Base-by-base conservation (phyloP, 2,329 filamentous ascomycete species). In the Xylaria sp. region DNA sequence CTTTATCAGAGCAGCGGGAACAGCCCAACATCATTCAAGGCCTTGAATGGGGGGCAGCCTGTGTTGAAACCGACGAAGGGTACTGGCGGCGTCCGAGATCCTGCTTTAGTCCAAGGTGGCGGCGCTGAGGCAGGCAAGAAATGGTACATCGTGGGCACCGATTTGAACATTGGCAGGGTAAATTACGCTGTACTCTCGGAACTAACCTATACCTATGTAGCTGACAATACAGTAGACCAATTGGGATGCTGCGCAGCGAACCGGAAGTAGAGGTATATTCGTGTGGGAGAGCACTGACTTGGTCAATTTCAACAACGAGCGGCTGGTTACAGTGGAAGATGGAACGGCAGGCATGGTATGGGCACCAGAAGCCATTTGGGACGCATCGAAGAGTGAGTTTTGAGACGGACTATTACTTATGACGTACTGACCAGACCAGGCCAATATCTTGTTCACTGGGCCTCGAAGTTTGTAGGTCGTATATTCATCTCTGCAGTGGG, bases 331-430 rank as follows among this genome's bases (percentile, higher is more conserved):
- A 0, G 85, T 87, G 11, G 85, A 87, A 69, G 81, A 85, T 63
- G 74, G 75, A n/a, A 83, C 80, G 3, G 86, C 84, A 0, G 86
- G 85, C 3, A 87, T 87, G 85, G 84, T 86, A 0, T 88, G 86
- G 86, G 86, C 85, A 0, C 86, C 86, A 0, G 83, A 84, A 57
- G 85, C 85, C 0, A 82, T 87, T 58, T 87, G 82, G 81, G 84
- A 87, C 68, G 76, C 79, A 0, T 74, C 76, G 1, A 81, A 82
- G 71, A 74, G 79, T 78, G 57, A 69, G 74, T 51, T 22, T 53
- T 47, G 27, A 20, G 15, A 7, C 15, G 3, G 31, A 44, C 45
- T 29, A 13, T 45, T 15, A 42, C 25, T 36, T n/a, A n/a, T 15
- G 11, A 50, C 49, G n/a, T 31, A 20, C 58, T 72, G 22, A 72